Evolutionary conservation across 352 stramenopile species (phyloP).

Genomic region (Saprolegnia parasitica): DNA sequence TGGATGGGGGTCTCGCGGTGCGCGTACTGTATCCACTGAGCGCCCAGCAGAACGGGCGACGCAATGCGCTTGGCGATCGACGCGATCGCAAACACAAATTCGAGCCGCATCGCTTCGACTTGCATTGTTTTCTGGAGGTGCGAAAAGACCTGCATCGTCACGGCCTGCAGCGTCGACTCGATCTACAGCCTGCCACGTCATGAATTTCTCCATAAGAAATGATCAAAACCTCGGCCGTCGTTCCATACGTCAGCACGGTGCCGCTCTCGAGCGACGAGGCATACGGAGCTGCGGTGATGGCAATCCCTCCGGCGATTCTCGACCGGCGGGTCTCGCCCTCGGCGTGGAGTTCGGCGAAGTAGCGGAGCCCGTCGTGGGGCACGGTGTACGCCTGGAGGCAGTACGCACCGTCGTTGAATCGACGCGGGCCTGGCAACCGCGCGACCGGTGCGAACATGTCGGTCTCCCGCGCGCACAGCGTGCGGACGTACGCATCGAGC

Average conservation of each 20-base stretch:
- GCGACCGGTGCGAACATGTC: slow-evolving; percentile 33
- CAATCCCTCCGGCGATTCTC: slow-evolving; percentile 18
- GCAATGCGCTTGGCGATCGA: background rate
- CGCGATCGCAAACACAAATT: background rate
- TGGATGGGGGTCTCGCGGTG: slow-evolving; percentile 17
- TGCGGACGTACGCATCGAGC: slow-evolving; percentile 33
- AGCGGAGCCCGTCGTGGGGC: background rate
- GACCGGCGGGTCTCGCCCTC: slow-evolving; percentile 6
- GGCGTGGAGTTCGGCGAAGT: background rate
- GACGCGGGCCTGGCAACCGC: slow-evolving; percentile 30
- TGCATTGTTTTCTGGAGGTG: background rate
- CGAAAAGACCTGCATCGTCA: background rate
- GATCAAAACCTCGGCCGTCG: background rate
- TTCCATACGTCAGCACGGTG: background rate
- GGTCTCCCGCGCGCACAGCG: slow-evolving; percentile 35
- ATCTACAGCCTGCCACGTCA: slow-evolving; percentile 4
- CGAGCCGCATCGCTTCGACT: background rate
- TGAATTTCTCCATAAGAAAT: background rate
- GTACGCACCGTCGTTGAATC: slow-evolving; percentile 29
- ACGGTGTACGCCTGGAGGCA: slow-evolving; percentile 35
- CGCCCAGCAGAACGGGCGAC: slow-evolving; percentile 28
- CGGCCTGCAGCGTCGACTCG: background rate
- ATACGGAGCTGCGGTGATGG: background rate
- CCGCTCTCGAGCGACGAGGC: background rate
- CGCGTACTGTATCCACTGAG: slow-evolving; percentile 22